Conservation (phyloP, 208 protist species). For the Herpetomonas muscarum region DNA sequence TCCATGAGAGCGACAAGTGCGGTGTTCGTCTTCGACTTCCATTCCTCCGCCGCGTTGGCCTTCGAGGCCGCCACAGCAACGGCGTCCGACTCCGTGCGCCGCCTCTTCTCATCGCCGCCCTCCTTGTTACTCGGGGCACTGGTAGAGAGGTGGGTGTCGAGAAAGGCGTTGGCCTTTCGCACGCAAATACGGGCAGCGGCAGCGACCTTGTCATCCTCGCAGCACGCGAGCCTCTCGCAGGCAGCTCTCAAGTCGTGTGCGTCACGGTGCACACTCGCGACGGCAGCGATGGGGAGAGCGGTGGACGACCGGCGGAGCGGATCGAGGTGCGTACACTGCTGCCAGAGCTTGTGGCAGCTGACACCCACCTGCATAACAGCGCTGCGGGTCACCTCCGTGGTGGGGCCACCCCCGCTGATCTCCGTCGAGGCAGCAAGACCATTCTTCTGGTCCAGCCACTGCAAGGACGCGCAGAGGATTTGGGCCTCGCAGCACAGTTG, state of each 20-base stretch:
- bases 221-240: constrained; percentile 21
- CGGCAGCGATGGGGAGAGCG: constrained; percentile 22
- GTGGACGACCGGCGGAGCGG: constrained; percentile 21
- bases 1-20: constrained; percentile 18
- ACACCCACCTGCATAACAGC: constrained; percentile 38
- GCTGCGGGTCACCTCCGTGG: constrained; percentile 13
- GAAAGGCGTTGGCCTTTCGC: constrained; percentile 10
- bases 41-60: constrained; percentile 5
- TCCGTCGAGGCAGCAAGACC: constrained; percentile 25
- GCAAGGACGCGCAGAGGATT: constrained; percentile 35
- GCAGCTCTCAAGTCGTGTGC: constrained; percentile 20
- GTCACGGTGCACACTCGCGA: constrained; percentile 12
- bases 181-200: constrained; percentile 12
- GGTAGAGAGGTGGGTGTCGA: constrained; percentile 8
- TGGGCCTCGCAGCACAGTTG: constrained; percentile 51
- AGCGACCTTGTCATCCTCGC: constrained; percentile 3
- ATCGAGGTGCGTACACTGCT: constrained; percentile 40
- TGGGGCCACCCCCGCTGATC: background rate
- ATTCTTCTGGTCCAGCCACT: constrained; percentile 56
- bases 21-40: constrained; percentile 11
- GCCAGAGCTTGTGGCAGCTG: constrained; percentile 52
- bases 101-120: constrained; percentile 22
- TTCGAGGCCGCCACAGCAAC: background rate
- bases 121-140: constrained; percentile 3
- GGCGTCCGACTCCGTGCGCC: constrained; percentile 21